A percentile compares a stretch with the other conserved stretches of the same genome.
Conservation (phyloP, 2,329 filamentous ascomycete genomes). For the Talaromyces pinophilus region DNA sequence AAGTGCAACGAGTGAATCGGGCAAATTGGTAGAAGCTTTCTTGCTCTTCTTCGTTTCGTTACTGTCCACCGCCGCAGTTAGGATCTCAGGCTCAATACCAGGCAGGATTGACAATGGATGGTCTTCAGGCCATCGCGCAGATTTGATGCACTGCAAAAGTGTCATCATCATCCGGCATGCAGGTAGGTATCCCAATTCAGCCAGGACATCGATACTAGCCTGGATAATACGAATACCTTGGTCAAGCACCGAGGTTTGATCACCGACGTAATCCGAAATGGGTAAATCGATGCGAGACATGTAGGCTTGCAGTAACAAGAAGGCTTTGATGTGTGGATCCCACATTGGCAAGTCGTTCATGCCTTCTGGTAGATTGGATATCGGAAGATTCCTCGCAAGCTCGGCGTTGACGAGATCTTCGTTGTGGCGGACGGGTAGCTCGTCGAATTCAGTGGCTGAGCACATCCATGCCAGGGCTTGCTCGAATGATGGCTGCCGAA, state of each 20-base stretch:
- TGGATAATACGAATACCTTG: conserved; percentile 97
- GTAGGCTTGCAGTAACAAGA: conserved; percentile 89
- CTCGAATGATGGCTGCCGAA: conserved; percentile 71
- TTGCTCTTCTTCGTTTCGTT: conserved; percentile 6
- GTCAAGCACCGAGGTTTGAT: conserved; percentile 84
- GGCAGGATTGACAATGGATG: conserved; percentile 77
- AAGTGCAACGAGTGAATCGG: conserved; percentile 35
- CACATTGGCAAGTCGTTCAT: conserved; percentile 79
- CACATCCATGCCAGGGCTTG: conserved; percentile 92
- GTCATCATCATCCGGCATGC: conserved; percentile 79
- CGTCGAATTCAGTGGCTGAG: conserved; percentile 91
- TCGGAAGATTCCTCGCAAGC: conserved; percentile 77
- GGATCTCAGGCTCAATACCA: conserved; percentile 53
- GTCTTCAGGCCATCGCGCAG: conserved; percentile 85
- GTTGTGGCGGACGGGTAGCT: conserved; percentile 95
- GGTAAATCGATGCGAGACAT: conserved; percentile 91
- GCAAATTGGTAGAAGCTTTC: conserved; percentile 25
- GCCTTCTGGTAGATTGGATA: conserved; percentile 55
- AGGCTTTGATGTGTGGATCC: conserved; percentile 97
- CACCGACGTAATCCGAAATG: conserved; percentile 95
- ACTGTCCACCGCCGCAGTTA: conserved; percentile 24
- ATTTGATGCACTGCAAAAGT: conserved; percentile 89
- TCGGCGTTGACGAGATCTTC: conserved; percentile 96
- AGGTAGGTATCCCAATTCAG: conserved; percentile 80
- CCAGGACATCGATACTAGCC: conserved; percentile 88